Evolutionary conservation across 805 yeast species (phyloP), one percentile per base, ranked within the genome.

Genomic region (Myxozyma neotropica): DNA sequence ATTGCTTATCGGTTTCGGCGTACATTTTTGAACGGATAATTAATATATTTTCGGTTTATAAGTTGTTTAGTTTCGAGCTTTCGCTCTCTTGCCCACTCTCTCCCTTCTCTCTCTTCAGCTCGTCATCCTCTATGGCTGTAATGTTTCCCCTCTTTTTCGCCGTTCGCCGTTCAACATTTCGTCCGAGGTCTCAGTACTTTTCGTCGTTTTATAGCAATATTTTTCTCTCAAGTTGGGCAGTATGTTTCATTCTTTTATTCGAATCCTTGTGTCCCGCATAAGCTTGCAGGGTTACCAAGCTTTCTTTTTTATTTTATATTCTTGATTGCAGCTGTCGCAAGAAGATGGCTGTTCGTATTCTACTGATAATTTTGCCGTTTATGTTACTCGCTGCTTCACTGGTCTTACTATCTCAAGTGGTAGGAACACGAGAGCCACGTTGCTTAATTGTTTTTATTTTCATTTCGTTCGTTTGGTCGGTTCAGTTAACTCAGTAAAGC

Each of bases 1-100:
- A 47, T 35, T 33, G 39, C 24, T 35, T 36, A 24, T 29, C 50
- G 36, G 39, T 29, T 50, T 38, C 33, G 55, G 55, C 55, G 55
- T 52, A 52, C 33, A 53, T 6, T 48, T 35, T 36, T 53, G 56
- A 53, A 52, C 54, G 54, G 46, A 43, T 42, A 40, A 35, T 52
- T 52, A 42, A 52, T 42, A 52, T 52, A 52, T 31, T 42, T 23
- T 42, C n/a, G 24, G 13, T 45, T 29, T 45, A 17, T 40, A 40
- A 38, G 43, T 38, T 3, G 21, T 38, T 19, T 42, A 21, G 29
- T 42, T 21, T 42, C 15, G 15, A 24, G 46, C 29, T 42, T 42
- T 42, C 35, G 3, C 42, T 4, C 35, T 17, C 50, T 29, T 29
- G 17, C n/a, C 21, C 42, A 15, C 13, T 17, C 39, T 29, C 39